phyloP scores from a whole-genome alignment of 352 stramenopile species.

The Globisporangium paroecandrum region DNA sequence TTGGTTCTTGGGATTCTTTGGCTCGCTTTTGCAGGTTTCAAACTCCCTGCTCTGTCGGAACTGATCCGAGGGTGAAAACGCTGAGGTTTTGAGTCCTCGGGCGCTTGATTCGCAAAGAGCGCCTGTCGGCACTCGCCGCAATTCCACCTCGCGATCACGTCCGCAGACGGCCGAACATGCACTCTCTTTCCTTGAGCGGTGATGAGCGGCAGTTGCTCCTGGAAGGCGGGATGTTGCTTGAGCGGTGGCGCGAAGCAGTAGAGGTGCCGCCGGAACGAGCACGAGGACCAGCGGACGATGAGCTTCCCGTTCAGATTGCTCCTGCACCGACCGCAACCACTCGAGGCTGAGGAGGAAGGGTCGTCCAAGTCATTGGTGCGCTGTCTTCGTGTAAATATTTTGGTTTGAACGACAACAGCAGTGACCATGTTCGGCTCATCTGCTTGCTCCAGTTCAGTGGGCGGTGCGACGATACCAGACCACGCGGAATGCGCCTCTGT shows the following conservation, averaged over 20 bases:
- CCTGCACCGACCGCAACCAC: conserved; percentile 44
- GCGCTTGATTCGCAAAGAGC: background rate
- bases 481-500: background rate
- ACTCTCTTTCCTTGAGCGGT: conserved; percentile 10
- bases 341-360: background rate
- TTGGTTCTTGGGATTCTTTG: background rate
- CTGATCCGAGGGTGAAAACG: background rate
- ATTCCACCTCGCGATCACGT: conserved; percentile 23
- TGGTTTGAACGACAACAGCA: background rate
- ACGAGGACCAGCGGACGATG: conserved; percentile 44
- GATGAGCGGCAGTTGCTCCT: conserved; percentile 14
- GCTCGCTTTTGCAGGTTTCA: background rate
- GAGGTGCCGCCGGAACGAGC: conserved; percentile 52
- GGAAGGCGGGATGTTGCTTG: conserved; percentile 52
- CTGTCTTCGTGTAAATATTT: background rate
- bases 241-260: conserved; percentile 69
- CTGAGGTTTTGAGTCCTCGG: background rate
- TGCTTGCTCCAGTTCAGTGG: background rate
- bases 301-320: conserved; percentile 71
- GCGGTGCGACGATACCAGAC: background rate
- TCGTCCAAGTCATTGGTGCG: background rate
- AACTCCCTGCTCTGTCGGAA: background rate
- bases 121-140: conserved; percentile 24
- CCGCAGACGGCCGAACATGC: conserved; percentile 1
- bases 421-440: too few species aligned